A percentile compares a stretch with the other conserved stretches of the same genome.
These are phyloP conservation scores for Dianthus caryophyllus DNA, from an alignment of 148 eudicot genomes.

Conservation along the genomic window DNA sequence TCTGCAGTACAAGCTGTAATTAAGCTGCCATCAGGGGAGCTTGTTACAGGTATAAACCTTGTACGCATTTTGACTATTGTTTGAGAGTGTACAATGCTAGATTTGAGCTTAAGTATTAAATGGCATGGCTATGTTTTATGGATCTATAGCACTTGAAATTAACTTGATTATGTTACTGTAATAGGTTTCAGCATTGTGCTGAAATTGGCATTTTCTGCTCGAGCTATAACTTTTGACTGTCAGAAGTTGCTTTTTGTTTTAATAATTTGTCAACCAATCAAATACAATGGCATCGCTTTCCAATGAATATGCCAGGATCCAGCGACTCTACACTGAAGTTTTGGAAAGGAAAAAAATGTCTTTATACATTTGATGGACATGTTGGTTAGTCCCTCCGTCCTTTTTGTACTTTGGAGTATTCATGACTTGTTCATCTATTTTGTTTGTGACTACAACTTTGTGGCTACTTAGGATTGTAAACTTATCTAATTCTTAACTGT, in stretches of 20 bases:
- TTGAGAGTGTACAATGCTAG: background rate
- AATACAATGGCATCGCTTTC: conserved; percentile 3
- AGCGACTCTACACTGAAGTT: conserved; percentile 87
- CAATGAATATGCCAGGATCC: conserved; percentile 57
- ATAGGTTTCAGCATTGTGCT: too few relatives aligned
- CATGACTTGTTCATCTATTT: background rate
- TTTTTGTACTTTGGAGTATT: background rate
- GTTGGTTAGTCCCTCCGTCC: conserved; percentile 39
- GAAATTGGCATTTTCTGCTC: background rate
- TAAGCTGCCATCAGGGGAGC: conserved; percentile 79
- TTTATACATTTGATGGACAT: conserved; percentile 71
- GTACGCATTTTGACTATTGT: background rate
- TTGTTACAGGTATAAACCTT: conserved; percentile 59
- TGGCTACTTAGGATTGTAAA: too few relatives aligned
- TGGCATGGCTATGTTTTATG: background rate
- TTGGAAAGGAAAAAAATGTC: conserved; percentile 78
- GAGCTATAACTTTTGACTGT: background rate
- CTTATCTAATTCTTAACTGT: too few relatives aligned
- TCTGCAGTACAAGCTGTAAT: conserved; percentile 78
- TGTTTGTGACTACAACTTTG: background rate
- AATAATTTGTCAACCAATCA: background rate
- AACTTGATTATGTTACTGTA: background rate
- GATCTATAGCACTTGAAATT: background rate
- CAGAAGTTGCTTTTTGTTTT: background rate
- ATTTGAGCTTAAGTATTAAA: background rate